These are phyloP conservation scores for Aspergillus fructus DNA, from an alignment of 2,329 filamentous ascomycete species.

Conservation along the genomic window DNA sequence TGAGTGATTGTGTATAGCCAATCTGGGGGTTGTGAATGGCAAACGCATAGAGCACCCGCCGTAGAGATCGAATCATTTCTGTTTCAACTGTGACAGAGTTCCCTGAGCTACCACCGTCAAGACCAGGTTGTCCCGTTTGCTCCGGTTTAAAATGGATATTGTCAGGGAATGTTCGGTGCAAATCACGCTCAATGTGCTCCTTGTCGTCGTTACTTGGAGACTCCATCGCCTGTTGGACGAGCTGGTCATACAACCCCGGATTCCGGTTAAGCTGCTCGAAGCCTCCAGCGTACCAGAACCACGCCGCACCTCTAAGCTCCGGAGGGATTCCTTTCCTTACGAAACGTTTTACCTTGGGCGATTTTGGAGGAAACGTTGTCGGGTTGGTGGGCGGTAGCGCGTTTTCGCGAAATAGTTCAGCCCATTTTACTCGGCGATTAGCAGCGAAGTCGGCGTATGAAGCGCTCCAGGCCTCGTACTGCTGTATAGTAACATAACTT, in stretches of 20 bases:
- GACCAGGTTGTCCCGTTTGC: slow-evolving; percentile 21
- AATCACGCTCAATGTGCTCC: slow-evolving; percentile 89
- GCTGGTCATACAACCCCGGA: slow-evolving; percentile 70
- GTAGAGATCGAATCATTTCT: slow-evolving; percentile 74
- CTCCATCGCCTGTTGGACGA: slow-evolving; percentile 66
- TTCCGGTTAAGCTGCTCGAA: slow-evolving; percentile 75
- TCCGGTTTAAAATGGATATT: slow-evolving; percentile 84
- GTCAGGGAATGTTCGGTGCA: slow-evolving; percentile 92
- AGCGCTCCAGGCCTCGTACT: slow-evolving; percentile 80
- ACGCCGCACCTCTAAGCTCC: slow-evolving; percentile 90
- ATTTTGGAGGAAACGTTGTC: slow-evolving; percentile 74
- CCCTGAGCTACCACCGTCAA: slow-evolving; percentile 39
- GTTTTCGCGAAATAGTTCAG: slow-evolving; percentile 71
- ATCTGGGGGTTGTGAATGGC: slow-evolving; percentile 87
- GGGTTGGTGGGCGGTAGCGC: slow-evolving; percentile 71
- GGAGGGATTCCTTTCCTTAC: slow-evolving; percentile 91
- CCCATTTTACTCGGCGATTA: slow-evolving; percentile 79
- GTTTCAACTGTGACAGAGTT: slow-evolving; percentile 59
- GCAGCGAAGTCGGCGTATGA: slow-evolving; percentile 73
- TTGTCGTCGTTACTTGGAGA: slow-evolving; percentile 69
- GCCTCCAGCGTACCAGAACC: slow-evolving; percentile 94
- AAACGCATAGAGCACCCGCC: slow-evolving; percentile 85
- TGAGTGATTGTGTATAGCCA: slow-evolving; percentile 93
- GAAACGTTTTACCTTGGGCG: slow-evolving; percentile 82
- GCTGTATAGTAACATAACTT: slow-evolving; percentile 70